Evolutionary conservation across 106 monocot genomes (phyloP), one percentile per base, ranked within the genome.

Genomic region (Apostasia shenzhenica): DNA sequence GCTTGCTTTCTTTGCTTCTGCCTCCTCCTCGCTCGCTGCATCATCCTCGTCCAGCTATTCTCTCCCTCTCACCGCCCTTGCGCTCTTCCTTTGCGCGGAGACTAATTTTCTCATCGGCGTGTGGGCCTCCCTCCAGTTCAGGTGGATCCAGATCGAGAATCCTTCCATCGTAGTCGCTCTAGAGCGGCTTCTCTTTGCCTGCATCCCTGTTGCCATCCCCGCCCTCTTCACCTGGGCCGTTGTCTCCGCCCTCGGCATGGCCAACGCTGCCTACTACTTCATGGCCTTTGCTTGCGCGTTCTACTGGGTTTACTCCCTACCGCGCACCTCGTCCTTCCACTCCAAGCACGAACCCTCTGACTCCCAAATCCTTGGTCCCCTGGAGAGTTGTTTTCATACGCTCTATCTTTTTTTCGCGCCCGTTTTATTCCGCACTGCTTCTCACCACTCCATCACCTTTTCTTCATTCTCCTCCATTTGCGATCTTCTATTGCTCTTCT

Each of bases 251-350:
- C 63, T 93, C 11, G 99, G 99, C 63, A 83, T 99, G 79, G 62
- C 54, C 11, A 75, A 82, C 45, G 79, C 93, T 14, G 81, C 87
- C 39, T 93, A 85, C 70, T 88, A 93, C 73, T 63, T 83, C 61
- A 71, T 80, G 73, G 74, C 76, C 4, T 90, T 93, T 48, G 63
- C 77, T 45, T 93, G 90, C 55, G 26, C 86, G 43, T 93, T 80
- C 73, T 99, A 93, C 50, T 99, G 99, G 93, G 56, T 99, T 56
- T 99, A 83, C 77, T 84, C 99, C 37, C 55, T 93, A 12, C 99
- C 99, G 6, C 63, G 85, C 44, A 49, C 75, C 0, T 85, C 95
- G 13, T 76, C 84, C 46, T 95, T 88, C 72, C 73, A 69, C 45
- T 61, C 77, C 41, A 63, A 77, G 39, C 85, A 91, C 71, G 77